Evolutionary conservation across 108 stramenopile species (phyloP).

Genomic region (Craspedostauros australis): DNA sequence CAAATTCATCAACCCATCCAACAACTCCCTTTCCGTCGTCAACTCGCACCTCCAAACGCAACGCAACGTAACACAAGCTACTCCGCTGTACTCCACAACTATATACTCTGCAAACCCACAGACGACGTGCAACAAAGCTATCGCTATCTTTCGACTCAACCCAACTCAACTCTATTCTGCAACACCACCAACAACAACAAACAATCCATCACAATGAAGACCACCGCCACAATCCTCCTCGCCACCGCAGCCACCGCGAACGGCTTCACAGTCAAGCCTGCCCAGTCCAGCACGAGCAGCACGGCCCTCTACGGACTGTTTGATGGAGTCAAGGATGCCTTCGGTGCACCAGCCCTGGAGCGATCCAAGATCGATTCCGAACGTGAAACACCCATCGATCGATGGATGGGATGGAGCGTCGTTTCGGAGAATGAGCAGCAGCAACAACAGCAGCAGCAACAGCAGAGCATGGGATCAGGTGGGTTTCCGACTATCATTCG

Average conservation of each 20-base stretch:
- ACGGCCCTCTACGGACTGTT: constrained; percentile 59
- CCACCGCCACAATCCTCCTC: constrained; percentile 19
- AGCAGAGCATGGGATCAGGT: no score
- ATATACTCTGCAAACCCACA: no score
- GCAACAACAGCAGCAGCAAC: constrained; percentile 15
- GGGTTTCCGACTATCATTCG: no score
- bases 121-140: no score
- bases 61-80: no score
- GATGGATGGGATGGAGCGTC: constrained; percentile 91
- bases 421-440: constrained; percentile 36
- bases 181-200: not conserved
- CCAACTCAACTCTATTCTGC: no score
- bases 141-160: no score
- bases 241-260: constrained; percentile 26
- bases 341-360: constrained; percentile 64
- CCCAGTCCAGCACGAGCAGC: constrained; percentile 7
- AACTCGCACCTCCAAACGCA: no score
- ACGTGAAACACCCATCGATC: constrained; percentile 85
- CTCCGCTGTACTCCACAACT: no score
- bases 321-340: constrained; percentile 83
- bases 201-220: constrained; percentile 29
- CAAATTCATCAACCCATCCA: no score
- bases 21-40: no score
- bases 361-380: constrained; percentile 46
- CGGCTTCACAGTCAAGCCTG: constrained; percentile 23